Percentiles rank a stretch among this genome's conserved stretches.
Evolutionary conservation across 768 basidiomycete species (phyloP).

Genomic region (Amanita phalloides): DNA sequence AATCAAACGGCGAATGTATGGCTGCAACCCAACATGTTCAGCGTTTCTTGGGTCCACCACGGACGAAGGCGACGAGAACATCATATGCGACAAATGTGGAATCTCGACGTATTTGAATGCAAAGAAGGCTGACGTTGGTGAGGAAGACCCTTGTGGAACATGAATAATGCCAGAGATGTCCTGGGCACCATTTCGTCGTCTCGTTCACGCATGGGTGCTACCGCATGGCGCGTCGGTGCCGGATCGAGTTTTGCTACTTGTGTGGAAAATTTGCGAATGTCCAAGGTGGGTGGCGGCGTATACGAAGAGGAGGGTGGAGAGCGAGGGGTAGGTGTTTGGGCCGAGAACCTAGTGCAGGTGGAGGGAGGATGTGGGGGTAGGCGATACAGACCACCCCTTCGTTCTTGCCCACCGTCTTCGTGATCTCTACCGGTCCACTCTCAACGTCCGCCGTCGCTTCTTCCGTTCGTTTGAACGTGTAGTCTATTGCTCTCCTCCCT

Average conservation of each 20-base stretch:
- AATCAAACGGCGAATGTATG: constrained; percentile 10
- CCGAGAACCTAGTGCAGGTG: not conserved
- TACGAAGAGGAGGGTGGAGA: not conserved
- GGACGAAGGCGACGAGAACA: not conserved
- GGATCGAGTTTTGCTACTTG: constrained; percentile 51
- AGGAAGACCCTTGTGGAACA: constrained; percentile 30
- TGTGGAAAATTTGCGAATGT: constrained; percentile 55
- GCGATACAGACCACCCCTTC: no score
- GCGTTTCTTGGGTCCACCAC: not conserved
- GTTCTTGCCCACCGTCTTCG: no score
- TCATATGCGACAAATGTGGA: not conserved
- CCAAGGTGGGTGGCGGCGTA: constrained; percentile 37
- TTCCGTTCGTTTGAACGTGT: no score
- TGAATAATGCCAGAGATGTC: constrained; percentile 53
- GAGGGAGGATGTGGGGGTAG: not conserved
- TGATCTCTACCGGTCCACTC: no score
- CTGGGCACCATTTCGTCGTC: constrained; percentile 44
- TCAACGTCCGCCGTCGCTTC: no score
- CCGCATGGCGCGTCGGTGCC: constrained; percentile 58
- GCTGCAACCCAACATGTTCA: constrained; percentile 11
- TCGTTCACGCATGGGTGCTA: constrained; percentile 51
- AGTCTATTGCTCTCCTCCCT: no score
- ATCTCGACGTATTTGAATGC: constrained; percentile 20
- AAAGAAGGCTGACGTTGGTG: constrained; percentile 24
- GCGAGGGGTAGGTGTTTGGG: not conserved